Evolutionary conservation across 176 grass and related monocot genomes (phyloP), one percentile per base, ranked within the genome.

Genomic region (Oryza rufipogon): DNA sequence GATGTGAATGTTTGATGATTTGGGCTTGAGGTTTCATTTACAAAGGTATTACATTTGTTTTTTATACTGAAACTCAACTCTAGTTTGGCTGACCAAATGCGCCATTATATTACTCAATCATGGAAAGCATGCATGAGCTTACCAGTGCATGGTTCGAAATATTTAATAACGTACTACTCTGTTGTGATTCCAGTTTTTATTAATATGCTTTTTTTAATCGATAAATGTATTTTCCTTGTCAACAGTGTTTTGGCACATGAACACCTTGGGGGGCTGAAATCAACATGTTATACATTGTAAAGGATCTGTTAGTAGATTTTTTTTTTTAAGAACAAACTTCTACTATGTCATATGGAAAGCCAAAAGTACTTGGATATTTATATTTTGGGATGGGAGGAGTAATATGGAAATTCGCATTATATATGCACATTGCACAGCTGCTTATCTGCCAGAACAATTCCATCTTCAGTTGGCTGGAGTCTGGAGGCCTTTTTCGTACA

Each of bases 1-100:
- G n/a, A 36, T 79, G 67, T 84, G 74, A 70, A 54, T 68, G 63
- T 60, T 56, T 48, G 71, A 52, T 75, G 46, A 12, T 28, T 58
- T 54, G 9, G 32, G 38, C 4, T 46, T 52, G 44, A 66, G 10
- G 8, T 33, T 34, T 46, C 15, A 0, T 74, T 13, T 25, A 14
- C 5, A 6, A 25, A 71, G 22, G 25, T 64, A 33, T 46, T 48
- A 34, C 19, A 66, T 19, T 5, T 65, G 9, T 68, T 16, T 8
- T 68, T 54, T 51, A 20, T 9, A 12, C 46, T 68, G 46, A 51
- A 52, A 76, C 20, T 26, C 13, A 26, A 23, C 19, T 32, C 19
- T 54, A 51, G 19, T 68, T 20, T 64, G 36, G 39, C 26, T 4
- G 1, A 38, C 22, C 20, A 22, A 69, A 46, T 80, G 4, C 16